These are phyloP conservation scores for Mycena sp. DNA, from an alignment of 1,284 basidiomycete species.

Conservation along the genomic window DNA sequence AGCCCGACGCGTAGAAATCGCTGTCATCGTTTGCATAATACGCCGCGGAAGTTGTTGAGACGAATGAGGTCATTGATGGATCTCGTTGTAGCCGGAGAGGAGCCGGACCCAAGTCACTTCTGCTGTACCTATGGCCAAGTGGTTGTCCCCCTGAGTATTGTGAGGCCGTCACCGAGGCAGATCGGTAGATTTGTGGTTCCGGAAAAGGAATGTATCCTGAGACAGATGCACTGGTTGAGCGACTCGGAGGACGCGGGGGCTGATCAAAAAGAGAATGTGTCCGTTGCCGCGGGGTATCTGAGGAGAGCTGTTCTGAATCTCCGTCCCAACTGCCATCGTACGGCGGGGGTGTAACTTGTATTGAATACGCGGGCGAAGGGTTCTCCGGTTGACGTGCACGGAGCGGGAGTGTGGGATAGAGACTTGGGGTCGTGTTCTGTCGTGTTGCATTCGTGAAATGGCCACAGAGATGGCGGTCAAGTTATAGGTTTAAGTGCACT, in stretches of 20 bases:
- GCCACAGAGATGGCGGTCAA: no score
- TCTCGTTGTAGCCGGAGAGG: constrained; percentile 44
- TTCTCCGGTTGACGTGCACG: constrained; percentile 7
- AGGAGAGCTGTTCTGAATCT: constrained; percentile 30
- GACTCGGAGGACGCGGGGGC: constrained; percentile 44
- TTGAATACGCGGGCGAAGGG: constrained; percentile 18
- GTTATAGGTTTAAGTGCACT: no score
- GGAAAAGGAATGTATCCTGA: constrained; percentile 49
- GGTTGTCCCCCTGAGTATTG: no score
- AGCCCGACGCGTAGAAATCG: constrained; percentile 42
- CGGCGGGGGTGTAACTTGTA: constrained; percentile 43
- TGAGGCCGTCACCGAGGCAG: constrained; percentile 51
- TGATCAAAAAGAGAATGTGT: constrained; percentile 40
- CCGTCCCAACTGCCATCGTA: constrained; percentile 44
- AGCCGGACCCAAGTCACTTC: constrained; percentile 48
- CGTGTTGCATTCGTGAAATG: neutral
- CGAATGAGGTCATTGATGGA: constrained; percentile 29
- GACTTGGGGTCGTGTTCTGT: constrained; percentile 19
- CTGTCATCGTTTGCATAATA: constrained; percentile 43
- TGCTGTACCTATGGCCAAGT: constrained; percentile 49
- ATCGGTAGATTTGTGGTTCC: constrained; percentile 62
- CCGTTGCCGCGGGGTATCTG: constrained; percentile 38
- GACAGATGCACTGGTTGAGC: constrained; percentile 37
- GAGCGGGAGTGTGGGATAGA: constrained; percentile 16
- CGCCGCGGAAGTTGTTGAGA: constrained; percentile 19